Evolutionary conservation across 148 eudicot species (phyloP), one percentile per base, ranked within the genome.

Genomic region (Chenopodium quinoa): DNA sequence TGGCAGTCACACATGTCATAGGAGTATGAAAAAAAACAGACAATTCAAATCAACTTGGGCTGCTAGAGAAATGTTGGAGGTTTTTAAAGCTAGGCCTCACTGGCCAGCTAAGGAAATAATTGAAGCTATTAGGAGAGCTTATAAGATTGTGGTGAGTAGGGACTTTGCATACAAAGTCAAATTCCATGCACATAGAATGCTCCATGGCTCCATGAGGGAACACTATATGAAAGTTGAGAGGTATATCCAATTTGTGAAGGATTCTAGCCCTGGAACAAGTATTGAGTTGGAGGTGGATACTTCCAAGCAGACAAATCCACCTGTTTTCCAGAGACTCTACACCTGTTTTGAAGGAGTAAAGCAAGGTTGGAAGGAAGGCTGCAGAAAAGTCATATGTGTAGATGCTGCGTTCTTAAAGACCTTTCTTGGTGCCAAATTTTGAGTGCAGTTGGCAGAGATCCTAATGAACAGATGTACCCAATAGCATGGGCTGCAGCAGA

Each of bases 401-500:
- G 70, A 66, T 66, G 70, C 70, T 1, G 10, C 11, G 0, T 66
- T 66, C 34, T 12, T 29, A 9, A 25, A 65, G 12, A 68, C 73
- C 22, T 52, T 48, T 46, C 70, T 47, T 12, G 16, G 73, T 14
- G 81, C 2, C 19, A 40, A 32, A 12, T 78, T 5, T 1, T 78
- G 7, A 11, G 12, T 68, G 58, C 40, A 22, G 32, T 78, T 27
- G 64, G 62, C 0, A 48, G 65, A 19, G n/a, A 60, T 60, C 44
- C 74, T 48, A 80, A 71, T 72, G 67, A 72, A 6, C 77, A 80
- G 12, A 58, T 80, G 77, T 80, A 58, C n/a, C 82, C 69, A 0
- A 58, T 80, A 19, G 37, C 76, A 2, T 72, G 40, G 68, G 71
- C 20, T 19, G 71, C 44, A 0, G 76, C 44, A 0, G 82, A 80